A percentile compares a stretch with the other conserved stretches of the same genome.
These are phyloP conservation scores for Trifolium repens DNA, from an alignment of 306 rosid species.

Conservation along the genomic window DNA sequence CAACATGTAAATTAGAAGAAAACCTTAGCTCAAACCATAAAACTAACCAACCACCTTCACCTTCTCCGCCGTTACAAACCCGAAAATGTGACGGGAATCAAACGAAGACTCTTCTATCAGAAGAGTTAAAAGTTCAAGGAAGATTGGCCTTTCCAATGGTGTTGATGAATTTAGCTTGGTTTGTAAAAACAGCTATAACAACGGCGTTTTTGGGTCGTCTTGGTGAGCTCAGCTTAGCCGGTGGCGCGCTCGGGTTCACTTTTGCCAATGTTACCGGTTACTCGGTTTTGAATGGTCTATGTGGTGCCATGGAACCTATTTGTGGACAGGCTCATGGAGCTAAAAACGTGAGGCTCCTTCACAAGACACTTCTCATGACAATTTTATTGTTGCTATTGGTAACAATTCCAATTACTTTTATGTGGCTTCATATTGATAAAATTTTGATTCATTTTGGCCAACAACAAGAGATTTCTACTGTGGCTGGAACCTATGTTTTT, in stretches of 20 bases:
- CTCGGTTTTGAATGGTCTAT: conserved; percentile 82
- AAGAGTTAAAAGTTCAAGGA: conserved; percentile 73
- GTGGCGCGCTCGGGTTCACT: conserved; percentile 81
- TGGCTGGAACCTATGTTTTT: conserved; percentile 57
- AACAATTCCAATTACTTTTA: conserved; percentile 69
- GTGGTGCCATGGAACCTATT: conserved; percentile 88
- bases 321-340: conserved; percentile 97
- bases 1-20: conserved; percentile 47
- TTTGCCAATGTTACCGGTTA: conserved; percentile 94
- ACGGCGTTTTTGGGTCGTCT: conserved; percentile 82
- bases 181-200: conserved; percentile 73
- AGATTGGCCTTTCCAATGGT: conserved; percentile 70
- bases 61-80: conserved; percentile 23
- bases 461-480: conserved; percentile 59
- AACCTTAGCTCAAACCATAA: conserved; percentile 32
- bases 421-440: conserved; percentile 84
- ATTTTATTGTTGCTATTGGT: conserved; percentile 54
- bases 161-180: conserved; percentile 85
- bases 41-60: conserved; percentile 29
- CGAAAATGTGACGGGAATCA: conserved; percentile 43
- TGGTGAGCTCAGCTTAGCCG: conserved; percentile 78
- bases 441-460: conserved; percentile 79
- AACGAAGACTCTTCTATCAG: conserved; percentile 43
- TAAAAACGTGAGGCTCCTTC: conserved; percentile 74
- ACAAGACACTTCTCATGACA: conserved; percentile 81